These are phyloP conservation scores for Hapsidospora chrysogenum DNA, from an alignment of 495 filamentous ascomycete genomes.

Conservation along the genomic window DNA sequence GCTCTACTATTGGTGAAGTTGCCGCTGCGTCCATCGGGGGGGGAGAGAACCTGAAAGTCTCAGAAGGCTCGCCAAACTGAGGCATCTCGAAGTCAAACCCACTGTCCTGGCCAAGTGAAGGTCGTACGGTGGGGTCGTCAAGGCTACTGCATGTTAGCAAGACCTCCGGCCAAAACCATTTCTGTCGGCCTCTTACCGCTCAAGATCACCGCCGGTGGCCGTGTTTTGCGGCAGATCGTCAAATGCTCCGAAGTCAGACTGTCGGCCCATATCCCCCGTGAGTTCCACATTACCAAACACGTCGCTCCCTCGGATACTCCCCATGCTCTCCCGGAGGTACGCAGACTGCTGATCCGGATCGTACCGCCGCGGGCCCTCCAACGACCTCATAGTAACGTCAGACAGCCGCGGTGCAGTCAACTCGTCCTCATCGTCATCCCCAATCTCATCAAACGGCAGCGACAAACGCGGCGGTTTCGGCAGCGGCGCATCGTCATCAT, in stretches of 20 bases:
- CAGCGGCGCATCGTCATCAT: slow-evolving; percentile 45
- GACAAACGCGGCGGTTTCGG: slow-evolving; percentile 47
- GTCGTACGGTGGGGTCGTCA: too few species aligned
- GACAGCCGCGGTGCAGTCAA: slow-evolving; percentile 45
- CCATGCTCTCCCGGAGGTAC: slow-evolving; percentile 8
- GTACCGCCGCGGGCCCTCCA: slow-evolving; percentile 53
- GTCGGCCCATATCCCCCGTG: slow-evolving; percentile 22
- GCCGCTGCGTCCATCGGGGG: too few species aligned
- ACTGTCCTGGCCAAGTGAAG: too few species aligned
- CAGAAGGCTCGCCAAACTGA: too few species aligned
- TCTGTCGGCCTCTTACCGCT: too few species aligned
- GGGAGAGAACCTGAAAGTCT: too few species aligned
- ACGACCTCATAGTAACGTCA: slow-evolving; percentile 47
- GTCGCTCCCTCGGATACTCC: neutral
- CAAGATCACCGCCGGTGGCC: too few species aligned
- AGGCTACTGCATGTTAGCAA: too few species aligned
- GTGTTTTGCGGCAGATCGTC: too few species aligned
- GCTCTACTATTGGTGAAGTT: too few species aligned
- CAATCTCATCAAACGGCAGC: slow-evolving; percentile 46
- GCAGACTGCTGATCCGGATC: slow-evolving; percentile 31
- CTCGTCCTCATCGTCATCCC: slow-evolving; percentile 39
- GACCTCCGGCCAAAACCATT: too few species aligned
- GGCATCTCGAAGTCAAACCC: too few species aligned
- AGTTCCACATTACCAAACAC: slow-evolving; percentile 22
- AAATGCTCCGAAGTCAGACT: neutral